These are phyloP conservation scores for Nothomitra cinnamomea DNA, from an alignment of 2,329 filamentous ascomycete genomes.

Conservation along the genomic window DNA sequence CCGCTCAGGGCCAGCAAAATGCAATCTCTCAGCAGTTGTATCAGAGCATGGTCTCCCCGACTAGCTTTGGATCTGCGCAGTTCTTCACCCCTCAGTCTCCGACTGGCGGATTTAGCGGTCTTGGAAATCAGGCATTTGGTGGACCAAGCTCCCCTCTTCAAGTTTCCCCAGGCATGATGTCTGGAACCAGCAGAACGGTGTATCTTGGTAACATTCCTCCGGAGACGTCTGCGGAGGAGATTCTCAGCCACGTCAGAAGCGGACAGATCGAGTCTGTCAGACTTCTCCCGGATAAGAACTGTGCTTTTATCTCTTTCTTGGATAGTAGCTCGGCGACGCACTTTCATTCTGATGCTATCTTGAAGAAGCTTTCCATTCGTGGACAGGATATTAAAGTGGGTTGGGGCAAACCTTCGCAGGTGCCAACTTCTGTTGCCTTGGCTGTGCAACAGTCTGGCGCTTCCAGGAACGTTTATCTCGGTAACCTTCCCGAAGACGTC, in stretches of 20 bases:
- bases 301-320: conserved; percentile 96
- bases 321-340: conserved; percentile 95
- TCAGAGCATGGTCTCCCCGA: conserved; percentile 71
- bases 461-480: conserved; percentile 91
- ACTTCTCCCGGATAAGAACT: conserved; percentile 96
- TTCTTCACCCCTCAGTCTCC: conserved; percentile 77
- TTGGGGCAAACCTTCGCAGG: conserved; percentile 97
- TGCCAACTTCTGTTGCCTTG: conserved; percentile 91
- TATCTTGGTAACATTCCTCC: conserved; percentile 98
- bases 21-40: conserved; percentile 66
- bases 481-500: conserved; percentile 80
- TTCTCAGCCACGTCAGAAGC: conserved; percentile 86
- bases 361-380: conserved; percentile 98
- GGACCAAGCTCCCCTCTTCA: conserved; percentile 58
- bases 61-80: conserved; percentile 63
- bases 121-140: conserved; percentile 40
- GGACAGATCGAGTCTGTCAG: conserved; percentile 98
- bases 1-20: conserved; percentile 50
- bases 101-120: conserved; percentile 52
- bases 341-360: conserved; percentile 97
- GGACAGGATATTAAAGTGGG: conserved; percentile 99
- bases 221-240: conserved; percentile 92
- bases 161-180: conserved; percentile 63
- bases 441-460: conserved; percentile 95
- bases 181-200: conserved; percentile 86